Conservation (phyloP, 768 basidiomycete species). For the Mycena chlorophos region DNA sequence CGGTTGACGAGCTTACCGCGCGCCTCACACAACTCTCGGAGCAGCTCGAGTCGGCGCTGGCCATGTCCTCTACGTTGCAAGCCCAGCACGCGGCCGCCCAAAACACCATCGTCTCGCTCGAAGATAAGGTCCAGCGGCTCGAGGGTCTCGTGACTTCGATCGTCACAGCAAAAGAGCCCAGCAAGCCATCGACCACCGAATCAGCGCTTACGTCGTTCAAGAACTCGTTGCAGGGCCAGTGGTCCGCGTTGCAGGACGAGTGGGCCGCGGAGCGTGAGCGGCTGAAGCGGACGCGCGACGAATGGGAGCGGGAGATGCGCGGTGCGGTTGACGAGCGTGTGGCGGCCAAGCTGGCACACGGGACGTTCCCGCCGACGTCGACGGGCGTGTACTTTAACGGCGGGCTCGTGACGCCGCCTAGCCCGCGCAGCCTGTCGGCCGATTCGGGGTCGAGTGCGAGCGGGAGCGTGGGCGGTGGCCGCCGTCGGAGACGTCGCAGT, state of each 20-base stretch:
- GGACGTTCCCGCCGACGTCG: constrained; percentile 8
- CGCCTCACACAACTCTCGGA: constrained; percentile 62
- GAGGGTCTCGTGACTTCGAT: constrained; percentile 57
- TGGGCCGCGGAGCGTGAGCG: constrained; percentile 83
- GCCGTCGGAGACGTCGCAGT: constrained; percentile 47
- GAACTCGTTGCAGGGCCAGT: constrained; percentile 61
- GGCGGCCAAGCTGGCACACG: constrained; percentile 11
- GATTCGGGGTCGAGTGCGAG: constrained; percentile 38
- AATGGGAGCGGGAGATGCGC: constrained; percentile 71
- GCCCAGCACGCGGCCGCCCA: constrained; percentile 78
- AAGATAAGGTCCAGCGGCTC: constrained; percentile 66
- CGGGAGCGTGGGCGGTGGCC: constrained; percentile 25
- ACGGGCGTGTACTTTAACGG: constrained; percentile 31
- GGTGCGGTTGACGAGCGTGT: constrained; percentile 32
- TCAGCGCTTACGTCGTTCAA: constrained; percentile 31
- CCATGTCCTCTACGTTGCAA: constrained; percentile 71
- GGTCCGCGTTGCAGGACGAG: constrained; percentile 65
- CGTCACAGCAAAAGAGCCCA: constrained; percentile 8
- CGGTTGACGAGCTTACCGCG: constrained; percentile 57
- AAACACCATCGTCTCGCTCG: constrained; percentile 65
- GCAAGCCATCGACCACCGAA: constrained; percentile 12
- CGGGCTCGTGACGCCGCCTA: constrained; percentile 76
- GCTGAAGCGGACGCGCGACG: constrained; percentile 68
- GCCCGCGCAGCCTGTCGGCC: constrained; percentile 68
- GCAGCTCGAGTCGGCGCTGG: constrained; percentile 76